A percentile compares a stretch with the other conserved stretches of the same genome.
phyloP scores from a whole-genome alignment of 1,284 basidiomycete genomes.

The Ganoderma lucidum region DNA sequence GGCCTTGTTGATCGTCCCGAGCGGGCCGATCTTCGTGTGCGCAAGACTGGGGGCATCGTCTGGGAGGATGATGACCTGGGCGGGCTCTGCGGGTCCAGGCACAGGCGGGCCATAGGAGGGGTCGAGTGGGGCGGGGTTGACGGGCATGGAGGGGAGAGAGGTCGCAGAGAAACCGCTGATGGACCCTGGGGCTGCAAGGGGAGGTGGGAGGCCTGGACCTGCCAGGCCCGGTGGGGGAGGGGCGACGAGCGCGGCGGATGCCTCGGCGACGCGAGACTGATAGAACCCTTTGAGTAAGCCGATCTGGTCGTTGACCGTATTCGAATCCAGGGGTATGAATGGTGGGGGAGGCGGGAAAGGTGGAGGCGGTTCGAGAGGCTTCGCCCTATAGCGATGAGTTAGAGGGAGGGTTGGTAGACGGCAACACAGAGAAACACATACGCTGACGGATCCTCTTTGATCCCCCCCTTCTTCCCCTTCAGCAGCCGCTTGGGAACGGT shows the following conservation, averaged over 20 bases:
- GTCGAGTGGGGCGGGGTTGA: conserved; percentile 2
- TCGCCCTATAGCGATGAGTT: conserved; percentile 49
- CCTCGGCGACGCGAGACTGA: conserved; percentile 59
- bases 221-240: conserved; percentile 19
- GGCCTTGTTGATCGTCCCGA: conserved; percentile 69
- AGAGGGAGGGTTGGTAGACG: conserved; percentile 16
- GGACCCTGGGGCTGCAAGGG: background rate
- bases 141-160: conserved; percentile 13
- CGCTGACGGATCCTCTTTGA: conserved; percentile 52
- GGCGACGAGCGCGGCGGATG: conserved; percentile 41
- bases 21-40: conserved; percentile 76
- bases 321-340: conserved; percentile 74
- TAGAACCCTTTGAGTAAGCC: conserved; percentile 87
- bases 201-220: background rate
- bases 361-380: conserved; percentile 79
- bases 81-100: conserved; percentile 24
- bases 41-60: conserved; percentile 67
- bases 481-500: conserved; percentile 84
- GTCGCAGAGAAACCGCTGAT: background rate
- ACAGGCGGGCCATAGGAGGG: background rate
- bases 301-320: conserved; percentile 79
- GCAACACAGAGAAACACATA: conserved; percentile 45
- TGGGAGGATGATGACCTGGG: conserved; percentile 50
- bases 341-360: conserved; percentile 89
- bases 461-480: conserved; percentile 67